Base-by-base conservation (phyloP, 208 protist species). In the Leishmania amazonensis region DNA sequence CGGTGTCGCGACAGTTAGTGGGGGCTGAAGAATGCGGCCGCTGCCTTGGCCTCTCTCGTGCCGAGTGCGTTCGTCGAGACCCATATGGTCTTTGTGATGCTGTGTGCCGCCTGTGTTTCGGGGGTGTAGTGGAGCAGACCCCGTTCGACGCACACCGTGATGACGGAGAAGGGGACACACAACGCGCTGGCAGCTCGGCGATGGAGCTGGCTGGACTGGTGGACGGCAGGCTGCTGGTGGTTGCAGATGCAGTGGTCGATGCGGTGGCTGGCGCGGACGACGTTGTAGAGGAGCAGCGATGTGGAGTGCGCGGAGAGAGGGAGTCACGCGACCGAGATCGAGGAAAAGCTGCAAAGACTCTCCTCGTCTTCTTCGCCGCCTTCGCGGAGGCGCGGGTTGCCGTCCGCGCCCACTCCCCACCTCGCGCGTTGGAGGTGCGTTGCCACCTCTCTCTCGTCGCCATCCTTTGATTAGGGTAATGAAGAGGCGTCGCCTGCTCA, bases 171-270 rank as follows among this genome's bases (percentile, higher is more conserved):
- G 13, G 47, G 13, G 24, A 31, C 70, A 6, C 45, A 21, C 45
- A 15, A 31, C 70, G 42, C 21, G 51, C 70, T 31, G 70, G 70
- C 31, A 47, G 60, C 31, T 57, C 73, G 0, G 73, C 31, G 53
- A 76, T 57, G 73, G 73, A 49, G 51, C 31, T 76, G 17, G 73
- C 15, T 64, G 73, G 47, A 17, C 73, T 76, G 13, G 73, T 76
- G 73, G 47, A n/a, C 47, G 73, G 28, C n/a, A 76, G 49, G 53
- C 73, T 76, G 51, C 35, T 76, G n/a, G 51, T 76, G 13, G 73
- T 58, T 21, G 73, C 47, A 47, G 73, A 76, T 15, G 51, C 51
- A n/a, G 11, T 45, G 73, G 73, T 42, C 31, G 73, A 76, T 28
- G 35, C 73, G 24, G 70, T 38, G 45, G 45, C 40, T 15, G 70